Evolutionary conservation across 345 rosid species (phyloP), one percentile per base, ranked within the genome.

Genomic region (Reutealis trisperma): DNA sequence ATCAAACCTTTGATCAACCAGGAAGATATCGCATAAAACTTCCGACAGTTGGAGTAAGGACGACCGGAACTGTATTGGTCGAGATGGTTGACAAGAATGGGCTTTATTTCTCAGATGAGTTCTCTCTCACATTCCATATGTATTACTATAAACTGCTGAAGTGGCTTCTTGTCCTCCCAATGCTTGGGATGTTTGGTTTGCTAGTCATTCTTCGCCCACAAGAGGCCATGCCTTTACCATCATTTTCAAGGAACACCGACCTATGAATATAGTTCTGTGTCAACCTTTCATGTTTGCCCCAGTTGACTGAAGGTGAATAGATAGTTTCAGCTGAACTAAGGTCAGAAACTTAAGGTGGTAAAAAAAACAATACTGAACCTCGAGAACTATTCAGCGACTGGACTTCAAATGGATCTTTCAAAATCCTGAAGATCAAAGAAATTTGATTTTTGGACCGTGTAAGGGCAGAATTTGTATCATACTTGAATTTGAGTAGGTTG

Each of bases 1-100:
- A 72, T 71, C 89, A 96, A 83, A 83, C 86, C 74, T 91, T 85
- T 70, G 82, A 90, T 63, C 84, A 78, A 9, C 96, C 94, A 0
- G 98, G 98, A 62, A 96, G 89, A 78, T 89, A 96, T 73, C 81
- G 85, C 73, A 87, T 91, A 63, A 91, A 91, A 83, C 94, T 96
- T 76, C 94, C 94, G 10, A 94, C 98, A 0, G 98, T 96, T 44
- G 92, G 89, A 61, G 97, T 92, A 49, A 91, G 99, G 88, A 92
- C 98, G 59, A 90, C 94, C 0, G 99, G 99, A 69, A 91, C 96
- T 1, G 96, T 96, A 63, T 52, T 92, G 78, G 99, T 96, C 78
- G 98, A 96, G 88, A 92, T 96, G 98, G 92, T 88, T 30, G 98
- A 96, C 88, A 94, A 83, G 89, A 94, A 94, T 71, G 94, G 98